These are phyloP conservation scores for Pseudocercospora crystallina DNA, from an alignment of 2,329 filamentous ascomycete genomes.

Conservation along the genomic window DNA sequence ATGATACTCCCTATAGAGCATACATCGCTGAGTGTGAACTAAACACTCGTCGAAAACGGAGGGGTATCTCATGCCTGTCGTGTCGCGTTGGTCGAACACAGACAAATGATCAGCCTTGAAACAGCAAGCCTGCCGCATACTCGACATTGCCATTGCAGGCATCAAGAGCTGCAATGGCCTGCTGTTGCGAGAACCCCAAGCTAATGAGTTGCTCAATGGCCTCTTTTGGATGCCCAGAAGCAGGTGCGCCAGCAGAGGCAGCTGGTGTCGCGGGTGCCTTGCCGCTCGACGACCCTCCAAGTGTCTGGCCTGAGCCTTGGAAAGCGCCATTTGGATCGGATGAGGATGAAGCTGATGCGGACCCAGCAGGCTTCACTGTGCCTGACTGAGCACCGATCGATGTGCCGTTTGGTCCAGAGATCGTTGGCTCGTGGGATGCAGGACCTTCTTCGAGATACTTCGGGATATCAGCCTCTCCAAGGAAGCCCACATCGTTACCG, in stretches of 20 bases:
- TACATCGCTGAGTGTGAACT: no score
- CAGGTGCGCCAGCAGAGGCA: slow-evolving; percentile 16
- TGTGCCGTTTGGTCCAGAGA: slow-evolving; percentile 83
- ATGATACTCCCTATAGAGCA: neutral
- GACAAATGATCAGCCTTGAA: slow-evolving; percentile 29
- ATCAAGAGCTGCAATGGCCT: slow-evolving; percentile 77
- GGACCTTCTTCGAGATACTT: slow-evolving; percentile 71
- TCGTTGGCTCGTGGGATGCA: slow-evolving; percentile 71
- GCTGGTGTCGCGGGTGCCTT: slow-evolving; percentile 20
- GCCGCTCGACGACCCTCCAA: slow-evolving; percentile 24
- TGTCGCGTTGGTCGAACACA: neutral
- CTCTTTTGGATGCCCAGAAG: slow-evolving; percentile 54
- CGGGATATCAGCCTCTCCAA: slow-evolving; percentile 93
- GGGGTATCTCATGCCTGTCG: slow-evolving; percentile 11
- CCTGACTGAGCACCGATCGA: slow-evolving; percentile 82
- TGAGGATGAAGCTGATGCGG: slow-evolving; percentile 32
- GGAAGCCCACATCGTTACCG: slow-evolving; percentile 81
- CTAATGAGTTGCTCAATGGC: slow-evolving; percentile 73
- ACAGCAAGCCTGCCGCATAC: slow-evolving; percentile 79
- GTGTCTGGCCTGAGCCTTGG: slow-evolving; percentile 34
- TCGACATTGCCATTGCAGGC: slow-evolving; percentile 85
- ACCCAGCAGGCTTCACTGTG: slow-evolving; percentile 62
- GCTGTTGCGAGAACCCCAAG: slow-evolving; percentile 73
- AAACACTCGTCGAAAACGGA: neutral
- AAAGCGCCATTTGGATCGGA: slow-evolving; percentile 24